phyloP scores from a whole-genome alignment of 176 grass and related monocot genomes.

The Rhipidocladum racemiflorum region DNA sequence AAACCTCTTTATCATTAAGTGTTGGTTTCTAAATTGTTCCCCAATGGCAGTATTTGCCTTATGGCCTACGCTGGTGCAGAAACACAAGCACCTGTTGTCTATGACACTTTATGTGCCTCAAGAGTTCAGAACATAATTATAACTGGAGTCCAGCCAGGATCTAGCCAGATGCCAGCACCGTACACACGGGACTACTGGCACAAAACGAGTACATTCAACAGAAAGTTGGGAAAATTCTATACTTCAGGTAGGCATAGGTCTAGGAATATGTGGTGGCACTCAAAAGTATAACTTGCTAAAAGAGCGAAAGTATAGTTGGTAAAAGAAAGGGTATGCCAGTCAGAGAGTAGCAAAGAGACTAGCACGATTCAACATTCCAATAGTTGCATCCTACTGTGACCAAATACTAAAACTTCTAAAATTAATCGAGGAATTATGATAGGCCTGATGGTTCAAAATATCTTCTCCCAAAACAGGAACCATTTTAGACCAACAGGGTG shows the following conservation, averaged over 20 bases:
- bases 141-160: conserved; percentile 7
- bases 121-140: not conserved
- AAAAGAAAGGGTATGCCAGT: not conserved
- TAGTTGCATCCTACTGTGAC: not conserved
- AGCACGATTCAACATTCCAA: conserved; percentile 9
- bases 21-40: not conserved
- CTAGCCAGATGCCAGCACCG: not conserved
- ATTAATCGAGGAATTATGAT: not conserved
- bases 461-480: not conserved
- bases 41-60: not conserved
- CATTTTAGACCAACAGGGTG: not conserved
- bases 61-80: not conserved
- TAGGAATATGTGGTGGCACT: not conserved
- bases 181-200: conserved; percentile 1
- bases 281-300: conserved; percentile 12
- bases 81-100: not conserved
- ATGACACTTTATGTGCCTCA: not conserved
- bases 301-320: not conserved
- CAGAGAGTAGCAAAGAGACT: not conserved
- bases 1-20: not conserved
- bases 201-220: not conserved
- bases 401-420: not conserved
- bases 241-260: not conserved
- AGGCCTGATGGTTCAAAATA: not conserved
- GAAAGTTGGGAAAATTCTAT: not conserved